Evolutionary conservation across 2,329 filamentous ascomycete species (phyloP), one percentile per base, ranked within the genome.

Genomic region (Fusarium illudens): DNA sequence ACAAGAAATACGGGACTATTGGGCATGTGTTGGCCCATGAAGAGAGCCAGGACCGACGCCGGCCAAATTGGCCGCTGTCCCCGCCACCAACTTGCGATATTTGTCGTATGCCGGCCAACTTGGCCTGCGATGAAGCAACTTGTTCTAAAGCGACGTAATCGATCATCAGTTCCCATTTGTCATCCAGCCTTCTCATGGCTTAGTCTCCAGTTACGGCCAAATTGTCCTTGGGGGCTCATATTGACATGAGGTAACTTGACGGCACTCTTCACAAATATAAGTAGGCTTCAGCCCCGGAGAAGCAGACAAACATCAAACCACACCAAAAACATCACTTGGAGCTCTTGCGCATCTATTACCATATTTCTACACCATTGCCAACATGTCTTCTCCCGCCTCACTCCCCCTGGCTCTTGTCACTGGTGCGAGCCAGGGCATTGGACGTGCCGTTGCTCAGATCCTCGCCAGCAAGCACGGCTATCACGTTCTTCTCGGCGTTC

Each of bases 401-500:
- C 39, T 4, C 1, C 56, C 57, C 4, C 58, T 75, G 4, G 72
- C 39, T 1, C 65, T 75, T 0, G 48, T 75, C 6, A 75, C 72
- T 0, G 73, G 74, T 2, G 55, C 72, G 10, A 75, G 58, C 29
- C 65, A 68, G 30, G 72, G 73, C 17, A 67, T 75, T 4, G 73
- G 71, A 1, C 60, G 66, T 4, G 62, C 58, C 4, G 61, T 73
- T 1, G 60, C 50, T 9, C 62, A 68, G 42, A 60, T 50, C 10
- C 67, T 78, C 4, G 75, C 75, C 22, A 64, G 50, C 11, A 66
- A 65, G 6, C 71, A 75, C n/a, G 49, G 58, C 29, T 77, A 74
- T 63, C 76, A 77, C 46, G 76, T 80, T 22, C 68, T 80, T 8
- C 72, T 80, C 7, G 77, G 77, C 5, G 73, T 74, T 0, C 75